Evolutionary conservation across 2,329 filamentous ascomycete genomes (phyloP), one percentile per base, ranked within the genome.

Genomic region (Cytospora piceicola): DNA sequence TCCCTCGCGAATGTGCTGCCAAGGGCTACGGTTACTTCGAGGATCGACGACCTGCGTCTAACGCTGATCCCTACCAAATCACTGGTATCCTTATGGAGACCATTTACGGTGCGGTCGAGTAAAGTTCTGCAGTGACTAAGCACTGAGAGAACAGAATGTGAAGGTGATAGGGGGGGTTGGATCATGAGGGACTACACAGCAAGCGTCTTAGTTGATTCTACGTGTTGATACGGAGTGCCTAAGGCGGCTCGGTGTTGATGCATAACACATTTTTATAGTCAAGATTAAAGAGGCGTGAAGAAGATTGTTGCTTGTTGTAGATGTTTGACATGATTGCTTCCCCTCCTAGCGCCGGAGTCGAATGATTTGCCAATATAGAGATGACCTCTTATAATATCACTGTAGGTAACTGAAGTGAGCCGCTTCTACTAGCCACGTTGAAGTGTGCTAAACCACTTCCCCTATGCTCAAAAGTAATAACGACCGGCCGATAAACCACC

Each of bases 21-120:
- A 92, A 96, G 80, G 93, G 93, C 79, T 95, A 91, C 82, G 94
- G 94, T 70, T 97, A 97, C 87, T 97, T 97, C 71, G 93, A 97
- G 80, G 90, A 93, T 71, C 86, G 90, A 76, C 87, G 46, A 87
- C 63, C 63, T 29, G 63, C 63, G 22, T 64, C 63, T 75, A 96
- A 95, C 79, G 92, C 88, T 70, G 91, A 94, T 79, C 92, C 92
- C 68, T 95, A 96, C 82, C 91, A 93, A 80, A 82, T 87, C 66
- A 92, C 91, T 69, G 90, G 89, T 79, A 91, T 93, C 75, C 88
- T 94, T 69, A 90, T 92, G 77, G 90, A 93, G 80, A 92, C 90
- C 53, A 79, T 80, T 70, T 80, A 78, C 66, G 79, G 79, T 70
- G 46, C 46, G 46, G 46, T 49, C 9, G 46, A 49, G 46, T 49